Evolutionary conservation across 2,329 filamentous ascomycete species (phyloP).

Genomic region (Epichloe sp.): DNA sequence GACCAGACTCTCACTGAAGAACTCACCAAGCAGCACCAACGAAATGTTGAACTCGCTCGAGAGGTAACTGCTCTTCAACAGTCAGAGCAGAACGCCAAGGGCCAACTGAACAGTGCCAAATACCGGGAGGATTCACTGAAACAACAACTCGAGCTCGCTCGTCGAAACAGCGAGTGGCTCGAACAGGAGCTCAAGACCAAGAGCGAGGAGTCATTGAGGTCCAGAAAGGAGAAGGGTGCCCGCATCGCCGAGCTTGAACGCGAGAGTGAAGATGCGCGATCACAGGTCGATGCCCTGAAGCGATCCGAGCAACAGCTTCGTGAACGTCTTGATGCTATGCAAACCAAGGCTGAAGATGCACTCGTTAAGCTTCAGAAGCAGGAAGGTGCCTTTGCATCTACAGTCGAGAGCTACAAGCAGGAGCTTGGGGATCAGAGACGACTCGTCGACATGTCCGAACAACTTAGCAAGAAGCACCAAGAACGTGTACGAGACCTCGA

Average conservation of each 20-base stretch:
- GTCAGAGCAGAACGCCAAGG: constrained; percentile 67
- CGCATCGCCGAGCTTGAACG: constrained; percentile 81
- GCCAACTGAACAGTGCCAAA: constrained; percentile 65
- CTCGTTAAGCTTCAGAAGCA: constrained; percentile 72
- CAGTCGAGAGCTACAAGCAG: constrained; percentile 75
- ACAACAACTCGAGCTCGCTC: constrained; percentile 79
- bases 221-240: constrained; percentile 86
- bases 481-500: constrained; percentile 59
- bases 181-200: constrained; percentile 87
- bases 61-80: constrained; percentile 76
- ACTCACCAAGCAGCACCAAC: constrained; percentile 77
- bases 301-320: constrained; percentile 71
- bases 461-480: constrained; percentile 60
- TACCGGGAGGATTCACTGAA: constrained; percentile 84
- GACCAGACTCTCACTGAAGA: constrained; percentile 80
- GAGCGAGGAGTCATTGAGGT: constrained; percentile 73
- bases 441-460: constrained; percentile 69
- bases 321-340: constrained; percentile 68
- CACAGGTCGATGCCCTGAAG: constrained; percentile 63
- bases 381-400: constrained; percentile 66
- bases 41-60: constrained; percentile 69
- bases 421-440: constrained; percentile 73
- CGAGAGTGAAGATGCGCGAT: constrained; percentile 71
- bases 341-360: constrained; percentile 76
- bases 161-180: constrained; percentile 86